These are phyloP conservation scores for Nicotiana tomentosiformis DNA, from an alignment of 257 asterid species.

Conservation along the genomic window DNA sequence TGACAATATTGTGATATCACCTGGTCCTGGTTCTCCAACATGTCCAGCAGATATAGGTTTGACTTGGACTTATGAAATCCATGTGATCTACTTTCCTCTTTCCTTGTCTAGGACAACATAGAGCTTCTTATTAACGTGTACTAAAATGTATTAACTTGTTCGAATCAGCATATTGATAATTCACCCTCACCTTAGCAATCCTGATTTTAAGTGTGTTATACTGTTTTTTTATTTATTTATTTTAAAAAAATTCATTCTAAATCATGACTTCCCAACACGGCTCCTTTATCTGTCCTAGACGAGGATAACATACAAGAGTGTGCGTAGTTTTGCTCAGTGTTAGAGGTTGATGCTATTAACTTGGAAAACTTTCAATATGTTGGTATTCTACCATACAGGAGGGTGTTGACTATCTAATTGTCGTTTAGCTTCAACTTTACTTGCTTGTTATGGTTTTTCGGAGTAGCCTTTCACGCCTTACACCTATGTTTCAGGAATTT, in stretches of 20 bases:
- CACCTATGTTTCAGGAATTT: slow-evolving; percentile 60
- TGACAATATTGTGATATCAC: slow-evolving; percentile 94
- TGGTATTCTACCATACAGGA: neutral
- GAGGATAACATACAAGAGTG: neutral
- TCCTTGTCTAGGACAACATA: neutral
- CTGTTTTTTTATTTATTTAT: neutral
- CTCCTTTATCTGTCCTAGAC: neutral
- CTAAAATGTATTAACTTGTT: neutral
- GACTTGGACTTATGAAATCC: slow-evolving; percentile 4
- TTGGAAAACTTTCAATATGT: neutral
- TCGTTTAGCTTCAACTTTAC: neutral
- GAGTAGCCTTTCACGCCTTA: neutral
- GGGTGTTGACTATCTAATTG: neutral
- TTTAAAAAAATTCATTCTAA: neutral
- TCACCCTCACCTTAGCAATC: neutral
- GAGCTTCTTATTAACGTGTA: neutral
- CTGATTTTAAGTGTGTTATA: neutral
- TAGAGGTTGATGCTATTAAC: neutral
- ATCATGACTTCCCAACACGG: neutral
- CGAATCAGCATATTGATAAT: neutral
- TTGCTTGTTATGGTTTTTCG: slow-evolving; percentile 6
- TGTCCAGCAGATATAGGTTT: slow-evolving; percentile 87
- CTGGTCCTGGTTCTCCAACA: slow-evolving; percentile 98
- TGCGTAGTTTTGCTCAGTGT: neutral
- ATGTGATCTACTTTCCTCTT: neutral